These are phyloP conservation scores for Saccharum hybrid DNA, from an alignment of 202 grass and related monocot genomes.

Conservation along the genomic window DNA sequence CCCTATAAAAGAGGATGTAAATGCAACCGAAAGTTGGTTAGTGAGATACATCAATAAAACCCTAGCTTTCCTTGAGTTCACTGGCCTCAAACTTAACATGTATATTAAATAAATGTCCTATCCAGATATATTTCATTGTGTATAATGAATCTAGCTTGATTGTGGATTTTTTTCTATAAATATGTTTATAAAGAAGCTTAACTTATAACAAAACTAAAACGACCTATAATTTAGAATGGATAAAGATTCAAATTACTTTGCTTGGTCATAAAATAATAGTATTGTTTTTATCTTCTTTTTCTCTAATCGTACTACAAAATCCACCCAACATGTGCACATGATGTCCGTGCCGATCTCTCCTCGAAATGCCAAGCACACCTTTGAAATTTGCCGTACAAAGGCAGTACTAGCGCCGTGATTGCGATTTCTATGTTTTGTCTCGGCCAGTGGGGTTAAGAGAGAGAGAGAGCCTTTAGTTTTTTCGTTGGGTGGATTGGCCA, in stretches of 20 bases:
- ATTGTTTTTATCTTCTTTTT: not conserved
- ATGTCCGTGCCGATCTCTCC: slow-evolving; percentile 23
- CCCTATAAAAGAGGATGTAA: no score
- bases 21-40: no score
- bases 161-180: no score
- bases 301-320: not conserved
- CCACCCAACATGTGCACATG: slow-evolving; percentile 36
- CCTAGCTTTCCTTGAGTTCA: no score
- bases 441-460: not conserved
- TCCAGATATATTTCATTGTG: no score
- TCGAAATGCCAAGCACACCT: slow-evolving; percentile 36
- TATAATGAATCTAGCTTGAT: no score
- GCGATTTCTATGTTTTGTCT: not conserved
- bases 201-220: no score
- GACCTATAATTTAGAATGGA: no score
- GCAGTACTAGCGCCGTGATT: slow-evolving; percentile 15
- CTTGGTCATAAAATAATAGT: not conserved
- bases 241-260: not conserved
- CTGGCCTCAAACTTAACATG: no score
- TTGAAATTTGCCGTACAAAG: slow-evolving; percentile 46
- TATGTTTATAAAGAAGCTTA: no score
- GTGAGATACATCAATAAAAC: no score
- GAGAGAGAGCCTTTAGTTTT: slow-evolving; percentile 5
- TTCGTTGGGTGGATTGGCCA: slow-evolving; percentile 36
- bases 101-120: no score